phyloP scores from a whole-genome alignment of 164 flowering plant species.

The Umbellularia californica region DNA sequence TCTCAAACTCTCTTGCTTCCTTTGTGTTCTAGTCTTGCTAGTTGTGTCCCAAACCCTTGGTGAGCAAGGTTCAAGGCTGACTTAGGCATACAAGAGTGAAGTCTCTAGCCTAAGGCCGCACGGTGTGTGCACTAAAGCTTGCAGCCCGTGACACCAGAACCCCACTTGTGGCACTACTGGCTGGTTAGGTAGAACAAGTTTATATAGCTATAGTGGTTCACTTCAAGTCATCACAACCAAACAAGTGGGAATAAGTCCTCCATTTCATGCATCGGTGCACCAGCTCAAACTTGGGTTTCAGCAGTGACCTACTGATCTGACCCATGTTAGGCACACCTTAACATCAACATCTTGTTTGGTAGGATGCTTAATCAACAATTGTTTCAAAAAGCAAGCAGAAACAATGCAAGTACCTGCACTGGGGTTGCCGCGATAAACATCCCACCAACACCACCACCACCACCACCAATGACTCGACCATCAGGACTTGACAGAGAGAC shows the following conservation, averaged over 20 bases:
- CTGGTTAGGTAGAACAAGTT: too few relatives aligned
- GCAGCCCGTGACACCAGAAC: too few relatives aligned
- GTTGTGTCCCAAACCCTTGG: too few relatives aligned
- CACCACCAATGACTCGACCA: conserved; percentile 89
- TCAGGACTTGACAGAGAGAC: conserved; percentile 84
- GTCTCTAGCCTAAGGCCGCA: too few relatives aligned
- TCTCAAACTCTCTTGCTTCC: too few relatives aligned
- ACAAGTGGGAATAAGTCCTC: background rate
- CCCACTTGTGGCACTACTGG: too few relatives aligned
- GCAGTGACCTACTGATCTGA: background rate
- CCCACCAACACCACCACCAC: conserved; percentile 90
- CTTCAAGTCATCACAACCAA: too few relatives aligned
- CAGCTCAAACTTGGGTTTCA: background rate
- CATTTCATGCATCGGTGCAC: background rate
- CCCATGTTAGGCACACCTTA: background rate
- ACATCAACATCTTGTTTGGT: background rate
- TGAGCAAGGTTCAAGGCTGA: too few relatives aligned
- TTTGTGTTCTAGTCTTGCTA: too few relatives aligned
- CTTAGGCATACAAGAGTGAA: too few relatives aligned
- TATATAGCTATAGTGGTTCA: too few relatives aligned
- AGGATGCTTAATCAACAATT: background rate
- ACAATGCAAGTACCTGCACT: conserved; percentile 63
- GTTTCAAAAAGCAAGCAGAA: background rate
- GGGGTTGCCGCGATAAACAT: conserved; percentile 79
- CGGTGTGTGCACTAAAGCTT: too few relatives aligned